Percentiles rank a stretch among this genome's conserved stretches.
Conservation (phyloP, 2,329 filamentous ascomycete species). For the Colletotrichum liaoningense region DNA sequence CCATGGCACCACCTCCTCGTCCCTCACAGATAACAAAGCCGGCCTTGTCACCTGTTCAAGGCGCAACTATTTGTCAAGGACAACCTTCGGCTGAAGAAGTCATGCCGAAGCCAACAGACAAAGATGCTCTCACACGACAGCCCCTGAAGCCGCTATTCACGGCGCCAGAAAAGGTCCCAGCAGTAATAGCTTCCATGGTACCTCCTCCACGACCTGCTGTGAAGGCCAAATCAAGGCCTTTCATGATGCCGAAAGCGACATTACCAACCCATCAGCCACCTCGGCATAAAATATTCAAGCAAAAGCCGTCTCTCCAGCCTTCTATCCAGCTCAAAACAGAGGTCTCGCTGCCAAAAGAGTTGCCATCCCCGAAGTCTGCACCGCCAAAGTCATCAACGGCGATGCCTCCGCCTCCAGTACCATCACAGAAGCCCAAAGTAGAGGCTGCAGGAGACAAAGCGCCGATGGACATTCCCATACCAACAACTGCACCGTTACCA, state of each 20-base stretch:
- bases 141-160: background rate
- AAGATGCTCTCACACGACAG: background rate
- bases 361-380: too few relatives aligned
- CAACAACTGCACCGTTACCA: background rate
- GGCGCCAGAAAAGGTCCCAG: background rate
- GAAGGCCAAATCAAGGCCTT: constrained; percentile 26
- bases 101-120: background rate
- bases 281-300: constrained; percentile 10
- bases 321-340: background rate
- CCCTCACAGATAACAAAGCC: background rate
- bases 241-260: constrained; percentile 27
- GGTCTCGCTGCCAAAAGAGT: background rate
- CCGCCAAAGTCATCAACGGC: background rate
- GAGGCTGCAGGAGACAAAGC: background rate
- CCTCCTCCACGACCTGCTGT: background rate
- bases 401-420: background rate
- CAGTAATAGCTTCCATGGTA: background rate
- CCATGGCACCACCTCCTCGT: constrained; percentile 16
- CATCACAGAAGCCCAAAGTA: background rate
- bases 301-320: background rate
- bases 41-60: background rate
- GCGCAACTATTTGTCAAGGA: background rate
- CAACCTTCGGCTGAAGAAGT: background rate
- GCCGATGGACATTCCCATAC: background rate
- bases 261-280: background rate